phyloP scores from a whole-genome alignment of 2,329 filamentous ascomycete genomes.

The Zasmidium angulare region DNA sequence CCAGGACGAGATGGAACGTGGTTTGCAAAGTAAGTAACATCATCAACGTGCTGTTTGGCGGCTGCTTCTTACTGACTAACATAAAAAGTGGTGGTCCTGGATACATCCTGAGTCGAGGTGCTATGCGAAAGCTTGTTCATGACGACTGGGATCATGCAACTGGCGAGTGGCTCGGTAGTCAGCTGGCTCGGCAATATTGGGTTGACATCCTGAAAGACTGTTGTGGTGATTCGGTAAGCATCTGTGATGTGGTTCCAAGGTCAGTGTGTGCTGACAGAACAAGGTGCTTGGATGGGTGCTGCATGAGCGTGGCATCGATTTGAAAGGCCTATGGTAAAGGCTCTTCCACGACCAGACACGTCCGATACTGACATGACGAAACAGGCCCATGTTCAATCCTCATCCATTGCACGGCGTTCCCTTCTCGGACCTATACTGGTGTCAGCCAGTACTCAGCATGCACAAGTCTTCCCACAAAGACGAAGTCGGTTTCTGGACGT shows the following conservation, averaged over 20 bases:
- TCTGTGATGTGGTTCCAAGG: neutral
- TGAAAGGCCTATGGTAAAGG: constrained; percentile 46
- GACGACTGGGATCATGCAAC: constrained; percentile 24
- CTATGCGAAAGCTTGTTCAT: constrained; percentile 43
- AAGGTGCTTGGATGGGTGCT: constrained; percentile 48
- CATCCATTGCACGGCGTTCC: constrained; percentile 53
- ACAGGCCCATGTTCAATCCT: constrained; percentile 47
- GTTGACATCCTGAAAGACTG: constrained; percentile 47
- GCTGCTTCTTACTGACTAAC: neutral
- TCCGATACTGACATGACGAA: neutral
- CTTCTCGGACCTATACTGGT: constrained; percentile 51
- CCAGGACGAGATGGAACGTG: constrained; percentile 36
- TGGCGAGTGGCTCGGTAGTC: constrained; percentile 43
- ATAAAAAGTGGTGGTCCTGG: constrained; percentile 51
- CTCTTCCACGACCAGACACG: neutral
- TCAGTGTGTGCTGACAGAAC: neutral
- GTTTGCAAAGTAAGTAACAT: constrained; percentile 25
- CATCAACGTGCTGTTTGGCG: too few relatives aligned
- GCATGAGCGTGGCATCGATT: constrained; percentile 41
- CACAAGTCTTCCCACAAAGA: constrained; percentile 51
- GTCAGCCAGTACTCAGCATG: constrained; percentile 51
- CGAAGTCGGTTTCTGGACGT: constrained; percentile 53
- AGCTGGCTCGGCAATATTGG: constrained; percentile 36
- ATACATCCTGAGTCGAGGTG: constrained; percentile 48
- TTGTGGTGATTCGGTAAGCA: constrained; percentile 46